phyloP scores from a whole-genome alignment of 768 basidiomycete species.

The Mycena rebaudengoi region DNA sequence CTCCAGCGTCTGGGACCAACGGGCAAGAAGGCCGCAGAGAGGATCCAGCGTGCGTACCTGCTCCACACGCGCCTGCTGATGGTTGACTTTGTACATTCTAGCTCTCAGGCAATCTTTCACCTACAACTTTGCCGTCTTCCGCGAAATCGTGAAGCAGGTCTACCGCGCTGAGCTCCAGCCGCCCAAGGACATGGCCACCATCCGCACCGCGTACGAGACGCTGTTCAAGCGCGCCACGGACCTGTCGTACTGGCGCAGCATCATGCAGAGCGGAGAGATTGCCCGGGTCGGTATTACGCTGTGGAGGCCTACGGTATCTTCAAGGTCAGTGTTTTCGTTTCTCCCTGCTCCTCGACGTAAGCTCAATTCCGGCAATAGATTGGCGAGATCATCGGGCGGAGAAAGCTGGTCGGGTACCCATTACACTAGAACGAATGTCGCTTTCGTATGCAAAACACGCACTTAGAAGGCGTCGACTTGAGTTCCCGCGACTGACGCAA shows the following conservation, averaged over 20 bases:
- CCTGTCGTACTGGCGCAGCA: constrained; percentile 66
- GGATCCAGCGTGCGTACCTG: constrained; percentile 56
- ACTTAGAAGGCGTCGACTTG: no score
- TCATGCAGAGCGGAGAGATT: constrained; percentile 71
- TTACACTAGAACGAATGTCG: constrained; percentile 66
- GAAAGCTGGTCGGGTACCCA: constrained; percentile 83
- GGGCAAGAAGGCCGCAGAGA: constrained; percentile 61
- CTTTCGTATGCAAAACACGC: no score
- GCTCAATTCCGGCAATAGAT: constrained; percentile 53
- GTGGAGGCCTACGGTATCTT: constrained; percentile 92
- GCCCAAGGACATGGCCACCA: constrained; percentile 62
- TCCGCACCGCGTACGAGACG: constrained; percentile 68
- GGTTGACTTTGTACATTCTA: constrained; percentile 19
- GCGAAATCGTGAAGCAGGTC: constrained; percentile 79
- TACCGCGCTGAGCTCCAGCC: constrained; percentile 80
- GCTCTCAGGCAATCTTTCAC: constrained; percentile 78
- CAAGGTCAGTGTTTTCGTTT: constrained; percentile 59
- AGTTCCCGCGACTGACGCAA: no score
- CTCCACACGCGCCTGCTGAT: neutral
- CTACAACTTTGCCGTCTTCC: constrained; percentile 82
- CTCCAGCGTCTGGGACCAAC: constrained; percentile 48
- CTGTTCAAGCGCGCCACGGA: constrained; percentile 70
- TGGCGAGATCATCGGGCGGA: constrained; percentile 88
- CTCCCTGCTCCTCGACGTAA: neutral
- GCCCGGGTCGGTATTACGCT: constrained; percentile 76